Conservation (phyloP, 2,329 filamentous ascomycete genomes). For the Pestalotiopsis sp. region DNA sequence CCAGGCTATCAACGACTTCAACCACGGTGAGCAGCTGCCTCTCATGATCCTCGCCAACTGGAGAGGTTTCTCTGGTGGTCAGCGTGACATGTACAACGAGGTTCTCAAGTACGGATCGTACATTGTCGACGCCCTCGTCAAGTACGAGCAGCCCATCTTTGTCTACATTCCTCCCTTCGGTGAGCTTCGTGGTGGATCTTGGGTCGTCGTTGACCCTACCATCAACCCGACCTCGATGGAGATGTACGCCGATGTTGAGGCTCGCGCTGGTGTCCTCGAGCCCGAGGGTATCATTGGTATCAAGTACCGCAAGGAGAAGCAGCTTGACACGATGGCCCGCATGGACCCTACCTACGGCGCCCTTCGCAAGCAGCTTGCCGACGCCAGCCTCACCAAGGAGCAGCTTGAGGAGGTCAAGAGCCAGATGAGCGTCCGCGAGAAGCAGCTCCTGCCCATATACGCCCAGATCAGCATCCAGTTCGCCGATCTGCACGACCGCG, state of each 20-base stretch:
- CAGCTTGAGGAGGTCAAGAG: slow-evolving; percentile 78
- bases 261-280: slow-evolving; percentile 95
- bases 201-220: slow-evolving; percentile 98
- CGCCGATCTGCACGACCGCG: slow-evolving; percentile 94
- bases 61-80: slow-evolving; percentile 99
- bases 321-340: slow-evolving; percentile 95
- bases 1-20: slow-evolving; percentile 98
- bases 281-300: slow-evolving; percentile 98
- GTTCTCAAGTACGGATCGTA: slow-evolving; percentile 99
- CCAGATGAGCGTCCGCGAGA: slow-evolving; percentile 84
- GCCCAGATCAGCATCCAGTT: slow-evolving; percentile 95
- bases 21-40: slow-evolving; percentile 96
- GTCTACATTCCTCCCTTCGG: slow-evolving; percentile 98
- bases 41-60: slow-evolving; percentile 99
- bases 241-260: slow-evolving; percentile 97
- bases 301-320: slow-evolving; percentile 97
- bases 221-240: slow-evolving; percentile 98
- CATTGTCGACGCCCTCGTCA: slow-evolving; percentile 97
- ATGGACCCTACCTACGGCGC: slow-evolving; percentile 82
- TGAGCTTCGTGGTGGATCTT: slow-evolving; percentile 97
- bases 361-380: slow-evolving; percentile 77
- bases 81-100: slow-evolving; percentile 99
- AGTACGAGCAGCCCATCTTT: slow-evolving; percentile 98
- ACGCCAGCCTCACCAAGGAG: slow-evolving; percentile 71
- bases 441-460: slow-evolving; percentile 89